Conservation (phyloP, 2,329 filamentous ascomycete species). For the Ophidiomyces ophidiicola region DNA sequence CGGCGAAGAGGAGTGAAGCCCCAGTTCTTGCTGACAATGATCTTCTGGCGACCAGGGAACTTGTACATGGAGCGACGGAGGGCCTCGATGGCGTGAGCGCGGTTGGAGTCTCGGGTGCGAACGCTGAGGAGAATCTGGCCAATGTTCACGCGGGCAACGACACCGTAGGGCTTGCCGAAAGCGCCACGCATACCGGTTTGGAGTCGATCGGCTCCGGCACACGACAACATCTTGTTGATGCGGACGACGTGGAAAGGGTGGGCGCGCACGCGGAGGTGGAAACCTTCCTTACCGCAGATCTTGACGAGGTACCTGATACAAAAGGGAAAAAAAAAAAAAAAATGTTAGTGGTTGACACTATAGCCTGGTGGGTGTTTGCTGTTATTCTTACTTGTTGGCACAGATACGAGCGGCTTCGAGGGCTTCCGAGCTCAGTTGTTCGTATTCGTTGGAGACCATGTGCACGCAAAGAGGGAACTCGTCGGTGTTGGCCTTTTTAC, state of each 20-base stretch:
- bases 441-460: slow-evolving; percentile 99
- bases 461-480: slow-evolving; percentile 99
- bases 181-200: slow-evolving; percentile 99
- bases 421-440: slow-evolving; percentile 98
- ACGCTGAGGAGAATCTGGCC: slow-evolving; percentile 97
- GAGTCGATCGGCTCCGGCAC: slow-evolving; percentile 99
- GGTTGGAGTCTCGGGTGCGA: slow-evolving; percentile 91
- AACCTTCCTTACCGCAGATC: slow-evolving; percentile 57
- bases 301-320: slow-evolving; percentile 51
- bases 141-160: slow-evolving; percentile 99
- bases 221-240: slow-evolving; percentile 99
- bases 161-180: slow-evolving; percentile 98
- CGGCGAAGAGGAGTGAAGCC: slow-evolving; percentile 97
- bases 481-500: slow-evolving; percentile 97
- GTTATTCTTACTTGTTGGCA: slow-evolving; percentile 90
- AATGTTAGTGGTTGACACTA: neutral
- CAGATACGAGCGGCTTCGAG: slow-evolving; percentile 99
- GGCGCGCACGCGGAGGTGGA: slow-evolving; percentile 63
- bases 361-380: slow-evolving; percentile 7
- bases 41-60: slow-evolving; percentile 99
- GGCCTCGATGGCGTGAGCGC: slow-evolving; percentile 88
- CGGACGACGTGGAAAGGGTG: slow-evolving; percentile 99
- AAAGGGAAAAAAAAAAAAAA: neutral
- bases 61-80: slow-evolving; percentile 99
- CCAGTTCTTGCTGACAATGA: slow-evolving; percentile 99